These are phyloP conservation scores for sorghum (Sorghum bicolor) DNA, from an alignment of 176 grass and related monocot genomes.

Conservation along the genomic window Sorghum_bicolor_NCBIv3 NC_012874.2:15627001-15627500, in stretches of 20 bases:
- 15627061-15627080: not conserved
- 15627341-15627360: conserved; percentile 17
- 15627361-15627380: conserved; percentile 7
- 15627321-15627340: conserved; percentile 27
- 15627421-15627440: conserved; percentile 25
- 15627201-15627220: not conserved
- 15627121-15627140: not conserved
- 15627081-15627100: too few species aligned
- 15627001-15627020: conserved; percentile 18
- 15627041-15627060: not conserved
- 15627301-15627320: conserved; percentile 31
- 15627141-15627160: not conserved
- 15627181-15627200: not conserved
- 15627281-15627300: conserved; percentile 11
- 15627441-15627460: not conserved
- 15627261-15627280: conserved; percentile 1
- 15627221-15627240: not conserved
- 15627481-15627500: conserved; percentile 32
- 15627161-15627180: not conserved
- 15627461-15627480: conserved; percentile 12
- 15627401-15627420: conserved; percentile 38
- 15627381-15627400: conserved; percentile 3
- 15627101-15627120: not conserved
- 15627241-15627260: conserved; percentile 13
- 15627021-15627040: not conserved